phyloP scores from a whole-genome alignment of 106 monocot species.

The Gastrodia elata region DNA sequence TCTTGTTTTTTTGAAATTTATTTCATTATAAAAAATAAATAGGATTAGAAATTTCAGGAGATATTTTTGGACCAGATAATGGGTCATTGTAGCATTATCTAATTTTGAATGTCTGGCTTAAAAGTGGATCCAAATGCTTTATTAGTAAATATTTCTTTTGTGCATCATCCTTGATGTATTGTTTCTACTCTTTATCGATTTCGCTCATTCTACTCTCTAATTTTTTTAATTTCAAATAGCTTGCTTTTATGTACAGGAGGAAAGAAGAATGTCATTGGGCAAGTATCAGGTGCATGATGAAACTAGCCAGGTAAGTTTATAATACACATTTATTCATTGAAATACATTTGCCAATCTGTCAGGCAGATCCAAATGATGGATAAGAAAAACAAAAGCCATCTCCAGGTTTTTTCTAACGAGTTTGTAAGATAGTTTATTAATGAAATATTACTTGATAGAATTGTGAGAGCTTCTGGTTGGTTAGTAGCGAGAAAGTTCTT shows the following conservation, averaged over 20 bases:
- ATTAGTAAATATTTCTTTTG: too few relatives aligned
- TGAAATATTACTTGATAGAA: background rate
- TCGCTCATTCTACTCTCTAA: background rate
- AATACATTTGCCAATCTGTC: slow-evolving; percentile 14
- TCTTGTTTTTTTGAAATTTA: background rate
- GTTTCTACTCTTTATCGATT: background rate
- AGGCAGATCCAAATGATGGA: slow-evolving; percentile 20
- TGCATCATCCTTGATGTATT: background rate
- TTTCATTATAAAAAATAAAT: too few relatives aligned
- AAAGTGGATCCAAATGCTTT: too few relatives aligned
- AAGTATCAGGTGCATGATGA: slow-evolving; percentile 99
- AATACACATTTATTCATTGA: slow-evolving; percentile 19
- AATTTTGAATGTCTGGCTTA: too few relatives aligned
- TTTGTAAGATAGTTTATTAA: background rate
- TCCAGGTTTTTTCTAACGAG: slow-evolving; percentile 3
- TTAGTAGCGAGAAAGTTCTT: too few relatives aligned
- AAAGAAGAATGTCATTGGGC: slow-evolving; percentile 72
- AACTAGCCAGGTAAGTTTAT: slow-evolving; percentile 99
- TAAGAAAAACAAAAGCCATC: slow-evolving; percentile 6
- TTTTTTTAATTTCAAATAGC: background rate
- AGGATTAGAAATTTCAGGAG: too few relatives aligned
- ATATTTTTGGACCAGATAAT: too few relatives aligned
- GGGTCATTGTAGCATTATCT: too few relatives aligned
- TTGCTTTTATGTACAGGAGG: slow-evolving; percentile 50
- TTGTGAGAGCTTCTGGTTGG: slow-evolving; percentile 19